Conservation (phyloP, 2,329 filamentous ascomycete genomes). For the Penicillium sp. region DNA sequence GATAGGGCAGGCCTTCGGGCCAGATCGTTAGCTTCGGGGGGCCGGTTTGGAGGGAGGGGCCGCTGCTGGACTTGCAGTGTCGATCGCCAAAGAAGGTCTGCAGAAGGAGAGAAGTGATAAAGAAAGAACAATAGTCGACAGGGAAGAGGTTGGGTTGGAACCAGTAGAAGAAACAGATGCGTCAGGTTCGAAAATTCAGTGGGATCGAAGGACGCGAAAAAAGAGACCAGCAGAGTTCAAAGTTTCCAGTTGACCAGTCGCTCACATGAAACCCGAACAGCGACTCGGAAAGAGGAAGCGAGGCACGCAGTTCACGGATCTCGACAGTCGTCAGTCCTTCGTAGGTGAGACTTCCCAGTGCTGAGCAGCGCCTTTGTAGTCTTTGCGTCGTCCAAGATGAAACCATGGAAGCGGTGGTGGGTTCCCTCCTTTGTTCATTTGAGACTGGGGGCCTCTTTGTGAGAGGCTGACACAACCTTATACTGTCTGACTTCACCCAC, state of each 20-base stretch:
- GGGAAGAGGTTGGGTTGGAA: neutral
- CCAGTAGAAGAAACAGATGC: neutral
- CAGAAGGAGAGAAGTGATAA: slow-evolving; percentile 6
- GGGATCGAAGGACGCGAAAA: neutral
- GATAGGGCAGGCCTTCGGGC: slow-evolving; percentile 15
- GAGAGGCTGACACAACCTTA: neutral
- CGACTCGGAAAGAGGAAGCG: neutral
- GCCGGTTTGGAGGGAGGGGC: neutral
- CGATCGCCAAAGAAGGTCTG: slow-evolving; percentile 5
- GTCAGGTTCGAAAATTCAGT: neutral
- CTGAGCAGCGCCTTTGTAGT: neutral
- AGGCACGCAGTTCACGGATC: neutral
- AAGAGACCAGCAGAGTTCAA: neutral
- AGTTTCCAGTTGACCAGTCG: neutral
- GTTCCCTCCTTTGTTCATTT: slow-evolving; percentile 8
- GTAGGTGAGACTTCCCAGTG: neutral
- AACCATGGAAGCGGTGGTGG: slow-evolving; percentile 9
- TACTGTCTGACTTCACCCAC: too few relatives aligned
- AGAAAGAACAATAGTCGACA: neutral
- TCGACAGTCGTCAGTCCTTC: neutral
- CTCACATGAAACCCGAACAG: neutral
- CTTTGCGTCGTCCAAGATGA: slow-evolving; percentile 3
- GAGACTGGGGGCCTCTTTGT: neutral
- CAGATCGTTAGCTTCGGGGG: slow-evolving; percentile 21
- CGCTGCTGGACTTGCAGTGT: slow-evolving; percentile 12